phyloP scores from a whole-genome alignment of 345 rosid species.

The Heritiera littoralis region DNA sequence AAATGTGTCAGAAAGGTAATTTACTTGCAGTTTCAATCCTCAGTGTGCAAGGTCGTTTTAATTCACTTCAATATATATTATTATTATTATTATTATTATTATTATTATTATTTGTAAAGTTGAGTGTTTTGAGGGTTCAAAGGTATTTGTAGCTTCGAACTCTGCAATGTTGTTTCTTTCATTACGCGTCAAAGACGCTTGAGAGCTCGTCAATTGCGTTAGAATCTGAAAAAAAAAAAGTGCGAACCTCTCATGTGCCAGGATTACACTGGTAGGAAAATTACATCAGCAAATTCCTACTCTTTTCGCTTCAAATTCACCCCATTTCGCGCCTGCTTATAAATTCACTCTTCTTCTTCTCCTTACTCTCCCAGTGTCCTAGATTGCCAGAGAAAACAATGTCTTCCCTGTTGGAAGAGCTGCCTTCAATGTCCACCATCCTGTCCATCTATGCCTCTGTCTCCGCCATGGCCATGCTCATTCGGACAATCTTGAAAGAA shows the following conservation, averaged over 20 bases:
- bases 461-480: slow-evolving; percentile 16
- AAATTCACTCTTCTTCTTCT: neutral
- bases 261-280: neutral
- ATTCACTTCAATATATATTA: neutral
- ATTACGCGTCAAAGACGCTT: neutral
- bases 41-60: neutral
- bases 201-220: neutral
- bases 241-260: too few relatives aligned
- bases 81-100: neutral
- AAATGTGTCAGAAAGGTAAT: neutral
- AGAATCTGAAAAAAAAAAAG: neutral
- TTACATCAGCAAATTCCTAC: neutral
- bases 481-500: slow-evolving; percentile 15
- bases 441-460: slow-evolving; percentile 19
- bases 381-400: neutral
- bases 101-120: neutral
- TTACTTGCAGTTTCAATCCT: neutral
- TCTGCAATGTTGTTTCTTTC: neutral
- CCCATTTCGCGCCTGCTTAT: neutral
- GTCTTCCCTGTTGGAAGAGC: neutral
- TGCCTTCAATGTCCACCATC: slow-evolving; percentile 15
- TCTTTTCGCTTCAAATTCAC: neutral
- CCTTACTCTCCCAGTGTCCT: neutral
- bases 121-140: neutral
- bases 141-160: neutral